Base-by-base conservation (phyloP, 805 yeast species). In the Saturnispora saitoi region DNA sequence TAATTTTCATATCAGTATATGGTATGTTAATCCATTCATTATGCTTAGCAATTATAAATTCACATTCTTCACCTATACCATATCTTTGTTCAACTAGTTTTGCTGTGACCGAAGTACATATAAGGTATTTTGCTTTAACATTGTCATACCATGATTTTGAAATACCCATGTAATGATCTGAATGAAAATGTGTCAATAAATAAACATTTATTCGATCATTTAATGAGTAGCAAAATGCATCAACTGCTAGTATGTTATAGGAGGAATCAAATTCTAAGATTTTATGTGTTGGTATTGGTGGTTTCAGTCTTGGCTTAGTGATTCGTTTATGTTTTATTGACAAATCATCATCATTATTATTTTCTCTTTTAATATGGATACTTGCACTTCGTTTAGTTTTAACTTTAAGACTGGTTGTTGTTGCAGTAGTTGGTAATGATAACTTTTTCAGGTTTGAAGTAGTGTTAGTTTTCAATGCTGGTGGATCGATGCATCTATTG, bases 91-190 rank as follows among this genome's bases (percentile, higher is more conserved):
- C 59, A 7, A 82, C 68, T 28, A 91, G 68, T 20, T 73, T 68
- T 1, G 77, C 78, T 0, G 98, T 90, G 3, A 83, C 76, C 10
- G 70, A 68, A 0, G 96, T 81, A 52, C 95, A 83, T 56, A 81
- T 87, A 3, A 93, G 78, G 12, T 17, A 34, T 6, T 69, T 68
- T 1, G 52, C 38, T 0, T 88, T 90, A 10, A 43, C 42, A 3
- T 14, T 11, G 47, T 76, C 74, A 42, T 73, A 65, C 98, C 98
- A 93, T 20, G 73, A 70, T 57, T 84, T 85, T 3, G 81, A 67
- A 14, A 93, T 65, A 0, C 99, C 98, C 4, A 87, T 88, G 60
- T 93, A 93, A 62, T 93, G 99, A 62, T 93, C 99, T 0, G 95
- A 71, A 63, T 93, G 99, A 68, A 86, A 91, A 67, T 93, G 99